Base-by-base conservation (phyloP, 768 basidiomycete genomes). In the Mycena rosella region DNA sequence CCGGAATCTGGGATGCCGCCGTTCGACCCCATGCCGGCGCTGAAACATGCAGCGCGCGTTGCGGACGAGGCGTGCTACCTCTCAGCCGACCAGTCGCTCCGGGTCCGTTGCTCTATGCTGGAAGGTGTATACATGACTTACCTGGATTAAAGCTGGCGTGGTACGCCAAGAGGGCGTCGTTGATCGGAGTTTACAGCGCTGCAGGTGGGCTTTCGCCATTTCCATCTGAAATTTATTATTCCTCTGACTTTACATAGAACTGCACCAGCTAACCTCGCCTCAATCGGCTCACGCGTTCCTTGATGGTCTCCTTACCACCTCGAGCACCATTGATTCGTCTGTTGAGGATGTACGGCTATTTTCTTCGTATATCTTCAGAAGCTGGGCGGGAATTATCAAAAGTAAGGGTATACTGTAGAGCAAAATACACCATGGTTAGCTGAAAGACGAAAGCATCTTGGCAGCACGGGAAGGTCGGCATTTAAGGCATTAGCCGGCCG, bases 181-280 rank as follows among this genome's bases (percentile, higher is more conserved):
- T 95, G 32, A 88, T 91, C 9, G 83, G 86, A 1, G 80, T 92
- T 17, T 96, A 95, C 71, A 83, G 87, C 17, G 89, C 91, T n/a
- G 88, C 92, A 67, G 91, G 91, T 89, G 65, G 40, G 81, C 58
- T 38, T 30, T 45, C 15, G 24, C 18, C 26, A 17, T 55, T 45
- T 26, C 26, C 17, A 14, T 7, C 40, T n/a, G n/a, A n/a, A n/a
- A n/a, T n/a, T n/a, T n/a, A 44, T 18, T 44, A 13, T 27, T 60
- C 30, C 69, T 60, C 45, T 36, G 17, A 26, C 10, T 17, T 47
- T 30, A 40, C 55, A 54, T 69, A 89, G 94, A 95, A 78, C 81
- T 96, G 18, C 94, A 95, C 73, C 94, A 96, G 74, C 74, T 96
- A n/a, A 85, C 87, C 0, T 95, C 94, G 2, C 92, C 94, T 5